These are phyloP conservation scores for Nicotiana sylvestris DNA, from an alignment of 257 asterid genomes.

Conservation along the genomic window DNA sequence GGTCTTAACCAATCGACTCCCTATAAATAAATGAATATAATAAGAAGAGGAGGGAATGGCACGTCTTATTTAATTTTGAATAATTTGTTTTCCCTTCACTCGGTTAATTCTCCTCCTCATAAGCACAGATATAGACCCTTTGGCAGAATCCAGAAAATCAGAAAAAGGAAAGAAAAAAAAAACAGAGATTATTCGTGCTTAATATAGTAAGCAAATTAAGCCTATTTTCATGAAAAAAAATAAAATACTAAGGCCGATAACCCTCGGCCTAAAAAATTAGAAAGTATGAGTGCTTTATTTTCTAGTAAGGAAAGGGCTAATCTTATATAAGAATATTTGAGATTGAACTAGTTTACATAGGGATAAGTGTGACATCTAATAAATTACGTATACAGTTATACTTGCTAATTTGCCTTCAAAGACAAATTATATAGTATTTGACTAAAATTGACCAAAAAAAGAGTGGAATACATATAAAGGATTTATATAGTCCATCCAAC, in stretches of 20 bases:
- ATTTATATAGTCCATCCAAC: background rate
- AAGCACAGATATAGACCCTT: background rate
- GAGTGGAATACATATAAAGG: background rate
- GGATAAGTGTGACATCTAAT: background rate
- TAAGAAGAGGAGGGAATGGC: slow-evolving; percentile 8
- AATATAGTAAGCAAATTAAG: background rate
- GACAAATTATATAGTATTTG: background rate
- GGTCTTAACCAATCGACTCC: slow-evolving; percentile 1
- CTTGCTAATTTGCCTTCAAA: background rate
- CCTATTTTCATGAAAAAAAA: background rate
- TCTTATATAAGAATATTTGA: background rate
- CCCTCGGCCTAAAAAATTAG: too few species aligned
- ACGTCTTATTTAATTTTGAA: background rate
- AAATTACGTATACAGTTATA: background rate
- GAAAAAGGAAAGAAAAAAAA: background rate
- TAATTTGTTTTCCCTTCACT: background rate
- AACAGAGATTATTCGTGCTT: background rate
- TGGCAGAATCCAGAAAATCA: background rate
- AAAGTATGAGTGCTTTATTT: too few species aligned
- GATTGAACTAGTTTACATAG: background rate
- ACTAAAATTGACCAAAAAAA: background rate
- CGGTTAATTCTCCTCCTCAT: background rate
- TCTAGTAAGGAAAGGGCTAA: background rate
- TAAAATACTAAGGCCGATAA: too few species aligned
- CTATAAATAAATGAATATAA: background rate